phyloP scores from a whole-genome alignment of 2,329 filamentous ascomycete species.

The Neonectria faginata region DNA sequence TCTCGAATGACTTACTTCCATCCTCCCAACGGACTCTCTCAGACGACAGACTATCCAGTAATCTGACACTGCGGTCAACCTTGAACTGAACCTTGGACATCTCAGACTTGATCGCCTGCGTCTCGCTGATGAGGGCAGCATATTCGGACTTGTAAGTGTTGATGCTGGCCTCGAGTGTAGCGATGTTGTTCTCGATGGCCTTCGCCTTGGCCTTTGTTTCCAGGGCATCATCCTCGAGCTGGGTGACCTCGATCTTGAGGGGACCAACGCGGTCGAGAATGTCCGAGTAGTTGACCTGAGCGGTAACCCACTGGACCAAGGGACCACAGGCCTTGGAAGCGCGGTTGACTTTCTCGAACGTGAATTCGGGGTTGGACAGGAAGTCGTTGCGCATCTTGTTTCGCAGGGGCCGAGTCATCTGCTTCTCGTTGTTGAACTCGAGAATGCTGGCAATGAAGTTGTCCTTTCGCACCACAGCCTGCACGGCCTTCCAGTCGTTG shows the following conservation, averaged over 20 bases:
- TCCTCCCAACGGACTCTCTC: conserved; percentile 96
- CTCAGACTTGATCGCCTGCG: conserved; percentile 95
- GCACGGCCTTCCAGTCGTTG: conserved; percentile 90
- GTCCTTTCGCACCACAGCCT: conserved; percentile 87
- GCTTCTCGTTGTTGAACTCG: conserved; percentile 93
- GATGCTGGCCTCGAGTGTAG: conserved; percentile 87
- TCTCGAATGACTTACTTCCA: conserved; percentile 97
- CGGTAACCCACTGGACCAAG: conserved; percentile 95
- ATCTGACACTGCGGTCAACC: conserved; percentile 93
- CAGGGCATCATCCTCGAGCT: conserved; percentile 88
- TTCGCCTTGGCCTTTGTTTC: conserved; percentile 94
- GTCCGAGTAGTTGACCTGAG: conserved; percentile 97
- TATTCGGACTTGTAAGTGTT: conserved; percentile 97
- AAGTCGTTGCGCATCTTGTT: conserved; percentile 94
- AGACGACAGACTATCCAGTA: conserved; percentile 94
- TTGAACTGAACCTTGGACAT: conserved; percentile 98
- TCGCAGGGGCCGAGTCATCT: conserved; percentile 88
- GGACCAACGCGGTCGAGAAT: conserved; percentile 95
- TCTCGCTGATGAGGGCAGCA: conserved; percentile 94
- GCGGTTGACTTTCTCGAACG: conserved; percentile 94
- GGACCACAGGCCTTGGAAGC: conserved; percentile 97
- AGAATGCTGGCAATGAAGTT: conserved; percentile 99
- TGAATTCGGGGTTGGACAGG: conserved; percentile 93
- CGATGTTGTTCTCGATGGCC: conserved; percentile 89
- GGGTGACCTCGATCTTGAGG: conserved; percentile 86